phyloP scores from a whole-genome alignment of 2,329 filamentous ascomycete species.

The Beauveria asiatica region DNA sequence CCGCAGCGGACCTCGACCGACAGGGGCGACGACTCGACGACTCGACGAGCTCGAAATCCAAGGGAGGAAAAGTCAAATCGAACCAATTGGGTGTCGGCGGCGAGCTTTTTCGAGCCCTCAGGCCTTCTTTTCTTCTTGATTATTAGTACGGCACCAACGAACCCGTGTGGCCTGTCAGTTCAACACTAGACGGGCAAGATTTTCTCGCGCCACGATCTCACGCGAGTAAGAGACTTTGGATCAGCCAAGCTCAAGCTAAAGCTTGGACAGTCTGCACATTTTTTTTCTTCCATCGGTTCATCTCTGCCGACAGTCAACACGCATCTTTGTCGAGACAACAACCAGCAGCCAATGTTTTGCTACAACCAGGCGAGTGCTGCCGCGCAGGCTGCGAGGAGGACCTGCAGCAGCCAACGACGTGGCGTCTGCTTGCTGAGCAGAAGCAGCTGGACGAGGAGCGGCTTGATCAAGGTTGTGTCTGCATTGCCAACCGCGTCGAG shows the following conservation, averaged over 20 bases:
- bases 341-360: constrained; percentile 2
- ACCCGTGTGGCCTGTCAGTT: background rate
- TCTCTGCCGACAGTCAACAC: background rate
- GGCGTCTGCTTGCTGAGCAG: background rate
- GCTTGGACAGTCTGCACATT: background rate
- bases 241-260: background rate
- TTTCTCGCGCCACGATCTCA: background rate
- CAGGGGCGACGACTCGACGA: background rate
- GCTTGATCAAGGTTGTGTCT: background rate
- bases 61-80: background rate
- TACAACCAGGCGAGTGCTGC: constrained; percentile 6
- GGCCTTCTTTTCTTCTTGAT: background rate
- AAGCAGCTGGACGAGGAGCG: background rate
- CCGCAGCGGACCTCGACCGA: constrained; percentile 9
- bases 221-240: background rate
- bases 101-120: constrained; percentile 1
- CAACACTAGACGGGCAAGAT: background rate
- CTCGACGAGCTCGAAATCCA: too few relatives aligned
- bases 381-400: background rate
- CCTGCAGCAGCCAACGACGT: too few relatives aligned
- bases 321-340: background rate
- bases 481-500: background rate
- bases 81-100: background rate
- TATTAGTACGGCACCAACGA: background rate
- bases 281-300: background rate